Evolutionary conservation across 768 basidiomycete genomes (phyloP).

Genomic region (Dentipellis fragilis): DNA sequence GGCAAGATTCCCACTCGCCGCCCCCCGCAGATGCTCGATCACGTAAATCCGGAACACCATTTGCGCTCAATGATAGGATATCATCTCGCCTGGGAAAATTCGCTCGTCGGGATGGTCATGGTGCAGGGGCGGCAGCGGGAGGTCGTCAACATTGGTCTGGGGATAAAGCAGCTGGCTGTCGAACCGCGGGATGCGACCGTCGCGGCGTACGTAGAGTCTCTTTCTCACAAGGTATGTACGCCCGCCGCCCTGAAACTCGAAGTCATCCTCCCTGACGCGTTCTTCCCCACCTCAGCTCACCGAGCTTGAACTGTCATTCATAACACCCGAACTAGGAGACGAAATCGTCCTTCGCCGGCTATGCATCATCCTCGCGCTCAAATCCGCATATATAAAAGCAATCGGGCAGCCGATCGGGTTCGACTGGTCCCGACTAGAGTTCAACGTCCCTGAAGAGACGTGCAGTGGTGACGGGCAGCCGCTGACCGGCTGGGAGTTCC

Average conservation of each 20-base stretch:
- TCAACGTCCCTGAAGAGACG: constrained; percentile 55
- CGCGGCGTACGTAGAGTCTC: constrained; percentile 57
- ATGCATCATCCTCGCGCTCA: constrained; percentile 70
- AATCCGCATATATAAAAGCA: constrained; percentile 75
- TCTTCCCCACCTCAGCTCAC: constrained; percentile 31
- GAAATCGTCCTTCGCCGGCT: constrained; percentile 64
- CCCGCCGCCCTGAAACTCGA: neutral
- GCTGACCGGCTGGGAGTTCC: constrained; percentile 79
- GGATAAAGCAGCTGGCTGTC: constrained; percentile 56
- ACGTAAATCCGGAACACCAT: constrained; percentile 38
- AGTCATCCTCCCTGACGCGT: neutral
- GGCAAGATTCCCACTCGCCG: neutral
- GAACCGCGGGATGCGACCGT: constrained; percentile 52
- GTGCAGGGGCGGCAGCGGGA: constrained; percentile 67
- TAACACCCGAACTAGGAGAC: constrained; percentile 42
- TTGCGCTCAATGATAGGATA: constrained; percentile 74
- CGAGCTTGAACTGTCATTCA: constrained; percentile 39
- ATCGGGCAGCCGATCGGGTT: constrained; percentile 76
- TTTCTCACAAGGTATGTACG: constrained; percentile 59
- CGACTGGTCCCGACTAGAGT: constrained; percentile 74
- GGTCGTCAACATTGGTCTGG: constrained; percentile 77
- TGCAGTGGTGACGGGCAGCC: constrained; percentile 61
- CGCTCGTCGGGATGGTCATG: constrained; percentile 77
- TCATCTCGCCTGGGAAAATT: constrained; percentile 57
- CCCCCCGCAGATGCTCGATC: constrained; percentile 42